Percentiles rank a stretch among this genome's conserved stretches.
Evolutionary conservation across 2,329 filamentous ascomycete species (phyloP).

Genomic region (Penicillium sp.): DNA sequence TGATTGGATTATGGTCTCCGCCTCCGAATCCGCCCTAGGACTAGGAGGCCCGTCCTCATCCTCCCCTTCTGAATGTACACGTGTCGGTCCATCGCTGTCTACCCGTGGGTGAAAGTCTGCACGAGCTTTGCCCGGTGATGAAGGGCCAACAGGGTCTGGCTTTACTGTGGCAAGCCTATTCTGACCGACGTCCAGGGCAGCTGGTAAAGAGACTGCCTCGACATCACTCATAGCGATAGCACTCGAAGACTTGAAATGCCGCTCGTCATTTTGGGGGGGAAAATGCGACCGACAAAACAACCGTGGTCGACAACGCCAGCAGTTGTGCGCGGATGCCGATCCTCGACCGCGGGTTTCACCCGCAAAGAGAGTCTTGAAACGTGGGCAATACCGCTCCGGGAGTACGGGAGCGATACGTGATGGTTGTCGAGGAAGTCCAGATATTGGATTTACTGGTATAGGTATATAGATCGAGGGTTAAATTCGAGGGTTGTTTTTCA

Average conservation of each 20-base stretch:
- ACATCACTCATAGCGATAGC: conserved; percentile 51
- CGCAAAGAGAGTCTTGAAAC: conserved; percentile 11
- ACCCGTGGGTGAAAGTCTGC: conserved; percentile 17
- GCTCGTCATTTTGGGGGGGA: conserved; percentile 47
- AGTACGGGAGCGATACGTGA: conserved; percentile 7
- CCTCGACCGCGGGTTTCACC: conserved; percentile 27
- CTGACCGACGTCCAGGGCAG: conserved; percentile 38
- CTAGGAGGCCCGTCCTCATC: conserved; percentile 39
- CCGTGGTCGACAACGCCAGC: conserved; percentile 37
- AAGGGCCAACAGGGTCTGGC: conserved; percentile 29
- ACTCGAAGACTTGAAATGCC: conserved; percentile 40
- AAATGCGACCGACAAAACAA: conserved; percentile 36
- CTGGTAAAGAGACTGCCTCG: conserved; percentile 42
- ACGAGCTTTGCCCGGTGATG: conserved; percentile 24
- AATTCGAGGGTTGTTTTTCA: background rate
- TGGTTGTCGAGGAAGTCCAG: background rate
- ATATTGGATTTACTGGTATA: conserved; percentile 5
- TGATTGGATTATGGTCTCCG: conserved; percentile 52
- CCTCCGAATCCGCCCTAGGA: conserved; percentile 49
- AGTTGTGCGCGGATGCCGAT: conserved; percentile 36
- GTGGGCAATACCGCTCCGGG: conserved; percentile 11
- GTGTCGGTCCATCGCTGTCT: conserved; percentile 24
- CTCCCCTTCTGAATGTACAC: conserved; percentile 30
- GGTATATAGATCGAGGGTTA: background rate
- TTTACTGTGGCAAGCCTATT: conserved; percentile 34